phyloP scores from a whole-genome alignment of 2,329 filamentous ascomycete genomes.

The Exophiala bonariae region DNA sequence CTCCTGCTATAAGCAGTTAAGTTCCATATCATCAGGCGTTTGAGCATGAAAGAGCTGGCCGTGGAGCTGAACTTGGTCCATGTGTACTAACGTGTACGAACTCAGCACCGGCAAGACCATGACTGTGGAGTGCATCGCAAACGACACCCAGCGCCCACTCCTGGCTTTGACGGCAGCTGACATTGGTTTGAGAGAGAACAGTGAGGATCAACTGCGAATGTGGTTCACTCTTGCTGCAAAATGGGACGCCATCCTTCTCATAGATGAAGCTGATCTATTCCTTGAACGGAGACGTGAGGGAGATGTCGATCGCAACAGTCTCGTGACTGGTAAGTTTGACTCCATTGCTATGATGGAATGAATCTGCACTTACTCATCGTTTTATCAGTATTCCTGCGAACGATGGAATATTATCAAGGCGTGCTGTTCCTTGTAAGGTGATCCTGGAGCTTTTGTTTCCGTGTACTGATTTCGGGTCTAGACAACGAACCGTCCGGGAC shows the following conservation, averaged over 20 bases:
- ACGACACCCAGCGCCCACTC: conserved; percentile 1
- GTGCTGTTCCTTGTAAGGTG: conserved; percentile 17
- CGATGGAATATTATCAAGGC: conserved; percentile 26
- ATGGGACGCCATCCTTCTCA: conserved; percentile 24
- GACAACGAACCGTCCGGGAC: conserved; percentile 45
- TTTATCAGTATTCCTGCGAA: conserved; percentile 17
- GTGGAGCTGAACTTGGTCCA: no score
- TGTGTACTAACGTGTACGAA: no score
- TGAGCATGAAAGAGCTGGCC: no score
- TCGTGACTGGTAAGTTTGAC: conserved; percentile 33
- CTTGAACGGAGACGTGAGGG: conserved; percentile 10
- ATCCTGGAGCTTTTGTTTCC: not conserved
- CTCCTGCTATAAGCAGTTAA: no score
- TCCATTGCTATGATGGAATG: conserved; percentile 7
- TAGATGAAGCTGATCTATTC: conserved; percentile 26
- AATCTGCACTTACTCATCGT: not conserved
- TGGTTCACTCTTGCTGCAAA: conserved; percentile 10
- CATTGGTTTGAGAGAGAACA: not conserved
- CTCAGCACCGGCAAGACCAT: no score
- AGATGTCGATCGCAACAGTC: conserved; percentile 31
- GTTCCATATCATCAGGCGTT: no score
- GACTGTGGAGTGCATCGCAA: conserved; percentile 1
- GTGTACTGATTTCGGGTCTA: not conserved
- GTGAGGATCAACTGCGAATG: not conserved
- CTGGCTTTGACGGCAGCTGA: not conserved